Evolutionary conservation across 164 flowering plant species (phyloP).

Genomic region (Berberis vulgaris): DNA sequence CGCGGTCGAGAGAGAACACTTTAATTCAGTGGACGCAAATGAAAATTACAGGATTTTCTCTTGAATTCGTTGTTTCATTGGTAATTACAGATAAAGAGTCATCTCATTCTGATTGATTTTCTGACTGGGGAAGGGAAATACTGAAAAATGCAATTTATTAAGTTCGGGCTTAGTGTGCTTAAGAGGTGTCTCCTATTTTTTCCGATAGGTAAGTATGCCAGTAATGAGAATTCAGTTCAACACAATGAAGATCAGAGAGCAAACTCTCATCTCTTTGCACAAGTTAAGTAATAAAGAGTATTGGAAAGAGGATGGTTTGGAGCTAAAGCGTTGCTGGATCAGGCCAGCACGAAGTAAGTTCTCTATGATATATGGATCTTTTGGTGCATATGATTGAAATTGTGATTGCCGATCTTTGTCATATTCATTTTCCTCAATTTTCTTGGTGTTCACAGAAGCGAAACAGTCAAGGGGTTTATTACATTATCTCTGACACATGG

Average conservation of each 20-base stretch:
- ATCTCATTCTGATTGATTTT: too few species aligned
- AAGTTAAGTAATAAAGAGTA: constrained; percentile 34
- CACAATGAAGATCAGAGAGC: constrained; percentile 20
- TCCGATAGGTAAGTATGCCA: constrained; percentile 33
- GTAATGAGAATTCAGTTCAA: constrained; percentile 24
- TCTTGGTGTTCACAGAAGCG: constrained; percentile 23
- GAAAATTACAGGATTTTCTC: too few species aligned
- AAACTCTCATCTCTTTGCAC: constrained; percentile 20
- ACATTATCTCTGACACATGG: constrained; percentile 82
- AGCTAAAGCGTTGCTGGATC: constrained; percentile 62
- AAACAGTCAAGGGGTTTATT: constrained; percentile 54
- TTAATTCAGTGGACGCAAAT: too few species aligned
- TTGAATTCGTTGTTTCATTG: too few species aligned
- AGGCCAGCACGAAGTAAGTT: constrained; percentile 38
- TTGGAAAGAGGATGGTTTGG: constrained; percentile 42
- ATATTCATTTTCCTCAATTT: background rate
- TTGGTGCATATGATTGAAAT: background rate
- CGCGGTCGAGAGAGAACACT: too few species aligned
- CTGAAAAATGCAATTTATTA: too few species aligned
- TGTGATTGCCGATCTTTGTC: background rate
- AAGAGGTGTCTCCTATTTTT: constrained; percentile 1
- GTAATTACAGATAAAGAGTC: too few species aligned
- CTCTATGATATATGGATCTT: background rate
- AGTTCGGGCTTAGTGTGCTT: too few species aligned
- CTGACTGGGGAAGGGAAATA: too few species aligned